These are phyloP conservation scores for Coemansia sp. DNA, from an alignment of 192 early-diverging fungal species.

Conservation along the genomic window DNA sequence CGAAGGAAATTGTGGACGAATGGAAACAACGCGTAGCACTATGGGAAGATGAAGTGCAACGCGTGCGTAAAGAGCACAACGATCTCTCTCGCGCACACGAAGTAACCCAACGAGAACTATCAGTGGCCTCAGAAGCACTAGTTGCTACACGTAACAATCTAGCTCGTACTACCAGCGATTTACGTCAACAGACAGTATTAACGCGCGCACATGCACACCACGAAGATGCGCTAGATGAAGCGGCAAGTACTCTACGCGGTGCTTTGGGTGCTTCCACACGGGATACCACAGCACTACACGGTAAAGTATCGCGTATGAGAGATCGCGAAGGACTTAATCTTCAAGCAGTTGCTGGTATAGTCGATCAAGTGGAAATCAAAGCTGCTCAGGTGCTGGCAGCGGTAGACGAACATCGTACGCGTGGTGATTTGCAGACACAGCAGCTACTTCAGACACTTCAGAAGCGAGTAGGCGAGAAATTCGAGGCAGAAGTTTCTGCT, in stretches of 20 bases:
- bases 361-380: conserved; percentile 5
- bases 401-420: neutral
- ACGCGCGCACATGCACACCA: conserved; percentile 54
- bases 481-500: conserved; percentile 13
- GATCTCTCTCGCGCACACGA: conserved; percentile 6
- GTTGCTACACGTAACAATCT: conserved; percentile 30
- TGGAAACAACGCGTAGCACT: conserved; percentile 40
- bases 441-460: conserved; percentile 24
- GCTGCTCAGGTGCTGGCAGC: neutral
- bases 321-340: conserved; percentile 28
- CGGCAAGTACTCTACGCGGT: conserved; percentile 31
- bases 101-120: conserved; percentile 41
- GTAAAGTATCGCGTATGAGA: conserved; percentile 19
- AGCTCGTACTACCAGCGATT: conserved; percentile 20
- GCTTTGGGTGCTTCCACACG: conserved; percentile 3
- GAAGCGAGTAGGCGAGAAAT: conserved; percentile 26
- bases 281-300: conserved; percentile 15
- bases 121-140: conserved; percentile 26
- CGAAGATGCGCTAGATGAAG: conserved; percentile 37
- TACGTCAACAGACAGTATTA: conserved; percentile 34
- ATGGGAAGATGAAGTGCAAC: conserved; percentile 21
- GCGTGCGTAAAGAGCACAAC: conserved; percentile 1
- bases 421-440: conserved; percentile 5
- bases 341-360: conserved; percentile 3
- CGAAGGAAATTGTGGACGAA: conserved; percentile 24